Percentiles rank a stretch among this genome's conserved stretches.
phyloP scores from a whole-genome alignment of 2,329 filamentous ascomycete genomes.

The Fonsecaea erecta region DNA sequence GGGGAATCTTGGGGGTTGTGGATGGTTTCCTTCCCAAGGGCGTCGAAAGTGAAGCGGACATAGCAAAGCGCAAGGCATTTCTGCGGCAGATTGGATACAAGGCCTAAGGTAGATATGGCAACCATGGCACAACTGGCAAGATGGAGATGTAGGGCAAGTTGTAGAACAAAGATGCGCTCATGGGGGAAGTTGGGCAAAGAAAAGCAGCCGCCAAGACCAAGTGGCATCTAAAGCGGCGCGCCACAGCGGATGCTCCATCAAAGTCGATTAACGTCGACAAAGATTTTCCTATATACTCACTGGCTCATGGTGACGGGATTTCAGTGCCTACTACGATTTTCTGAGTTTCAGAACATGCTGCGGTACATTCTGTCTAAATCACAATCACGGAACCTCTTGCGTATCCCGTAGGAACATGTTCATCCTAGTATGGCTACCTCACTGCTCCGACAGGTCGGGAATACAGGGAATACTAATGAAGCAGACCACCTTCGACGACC shows the following conservation, averaged over 20 bases:
- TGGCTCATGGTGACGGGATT: background rate
- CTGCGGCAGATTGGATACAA: background rate
- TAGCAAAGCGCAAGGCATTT: conserved; percentile 1
- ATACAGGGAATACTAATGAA: conserved; percentile 14
- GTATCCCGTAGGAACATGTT: conserved; percentile 35
- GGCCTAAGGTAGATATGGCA: background rate
- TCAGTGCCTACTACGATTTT: background rate
- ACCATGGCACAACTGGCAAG: background rate
- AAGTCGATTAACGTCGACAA: background rate
- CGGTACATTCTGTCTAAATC: background rate
- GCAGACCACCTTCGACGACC: conserved; percentile 89
- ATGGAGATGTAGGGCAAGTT: background rate
- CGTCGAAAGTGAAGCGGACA: conserved; percentile 2
- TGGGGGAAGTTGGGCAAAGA: background rate
- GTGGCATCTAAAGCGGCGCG: background rate
- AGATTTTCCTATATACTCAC: background rate
- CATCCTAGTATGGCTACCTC: conserved; percentile 35
- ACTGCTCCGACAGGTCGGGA: background rate
- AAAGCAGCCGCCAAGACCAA: background rate
- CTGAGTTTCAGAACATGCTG: conserved; percentile 17
- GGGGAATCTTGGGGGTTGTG: conserved; percentile 5
- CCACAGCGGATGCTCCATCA: background rate
- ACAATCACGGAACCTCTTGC: background rate
- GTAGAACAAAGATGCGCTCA: no score
- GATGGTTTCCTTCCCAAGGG: conserved; percentile 9